Evolutionary conservation across 192 early-diverging fungal species (phyloP), one percentile per base, ranked within the genome.

Genomic region (Haplosporangium gracile): DNA sequence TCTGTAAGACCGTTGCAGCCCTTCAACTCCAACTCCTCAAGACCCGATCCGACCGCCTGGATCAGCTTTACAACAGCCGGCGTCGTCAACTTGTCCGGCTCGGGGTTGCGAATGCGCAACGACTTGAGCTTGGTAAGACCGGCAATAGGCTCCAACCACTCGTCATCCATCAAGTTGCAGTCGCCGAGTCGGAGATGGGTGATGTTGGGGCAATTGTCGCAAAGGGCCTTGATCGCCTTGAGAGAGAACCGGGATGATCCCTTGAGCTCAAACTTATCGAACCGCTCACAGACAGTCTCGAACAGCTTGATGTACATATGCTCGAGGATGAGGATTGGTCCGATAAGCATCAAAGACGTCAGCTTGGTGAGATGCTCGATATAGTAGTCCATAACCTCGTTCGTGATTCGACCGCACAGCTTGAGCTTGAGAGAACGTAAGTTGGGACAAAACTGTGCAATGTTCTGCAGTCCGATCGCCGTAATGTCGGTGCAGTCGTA

Each of bases 401-500:
- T 90, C 34, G 80, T 90, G 85, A 97, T 90, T 5, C 93, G 90
- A 0, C 97, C 97, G 74, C 96, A 97, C 75, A 92, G 92, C 53
- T 92, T 91, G 45, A 98, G 90, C 39, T 94, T 89, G 51, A 98
- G 89, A 0, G 80, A 76, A 49, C 90, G 88, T 10, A 96, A 79
- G 34, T 82, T 87, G 20, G 95, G 94, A 68, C 93, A 94, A 72
- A 93, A 88, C n/a, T 90, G 78, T 0, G 93, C 85, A 51, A 98
- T 91, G 57, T 91, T 88, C n/a, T 85, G 79, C 6, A 97, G 83
- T 1, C 90, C 92, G 7, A 63, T 43, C 0, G 89, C 89, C 22
- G 88, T 82, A 34, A 98, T 90, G 77, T 92, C 86, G 20, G 96
- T 95, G 78, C 96, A 97, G 70, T 98, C 97, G 88, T 95, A 97